phyloP scores from a whole-genome alignment of 441 rosid genomes.

The Arabidopsis hybrid region DNA sequence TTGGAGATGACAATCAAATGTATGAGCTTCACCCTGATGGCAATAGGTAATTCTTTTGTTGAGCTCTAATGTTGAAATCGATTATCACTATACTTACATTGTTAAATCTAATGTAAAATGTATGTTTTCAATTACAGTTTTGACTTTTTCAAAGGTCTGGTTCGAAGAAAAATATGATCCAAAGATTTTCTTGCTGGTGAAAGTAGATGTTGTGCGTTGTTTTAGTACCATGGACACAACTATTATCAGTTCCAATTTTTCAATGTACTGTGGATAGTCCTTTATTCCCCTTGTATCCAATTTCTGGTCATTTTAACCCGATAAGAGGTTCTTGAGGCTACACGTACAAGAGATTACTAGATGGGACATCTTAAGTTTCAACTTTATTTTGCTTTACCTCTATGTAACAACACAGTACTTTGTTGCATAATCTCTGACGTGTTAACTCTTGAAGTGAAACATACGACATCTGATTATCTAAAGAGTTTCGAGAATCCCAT shows the following conservation, averaged over 20 bases:
- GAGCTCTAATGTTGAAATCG: neutral
- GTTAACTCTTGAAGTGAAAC: no score
- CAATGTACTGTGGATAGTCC: neutral
- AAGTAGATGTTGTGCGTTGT: conserved; percentile 23
- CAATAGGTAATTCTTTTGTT: conserved; percentile 62
- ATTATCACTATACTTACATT: neutral
- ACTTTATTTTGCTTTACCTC: neutral
- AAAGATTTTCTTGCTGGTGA: conserved; percentile 44
- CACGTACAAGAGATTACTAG: neutral
- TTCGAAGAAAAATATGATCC: conserved; percentile 75
- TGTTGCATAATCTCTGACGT: no score
- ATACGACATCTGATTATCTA: no score
- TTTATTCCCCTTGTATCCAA: no score
- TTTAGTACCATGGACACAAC: conserved; percentile 3
- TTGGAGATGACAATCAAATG: conserved; percentile 82
- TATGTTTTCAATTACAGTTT: conserved; percentile 61
- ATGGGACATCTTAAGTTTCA: neutral
- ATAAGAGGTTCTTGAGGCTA: neutral
- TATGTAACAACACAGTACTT: neutral
- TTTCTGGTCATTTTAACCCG: no score
- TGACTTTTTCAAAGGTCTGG: conserved; percentile 85
- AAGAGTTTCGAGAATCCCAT: no score
- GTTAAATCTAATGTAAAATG: conserved; percentile 19
- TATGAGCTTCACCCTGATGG: conserved; percentile 98
- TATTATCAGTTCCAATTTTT: neutral